Conservation (phyloP, 371 early-diverging fungal genomes). For the Mortierella sp. region DNA sequence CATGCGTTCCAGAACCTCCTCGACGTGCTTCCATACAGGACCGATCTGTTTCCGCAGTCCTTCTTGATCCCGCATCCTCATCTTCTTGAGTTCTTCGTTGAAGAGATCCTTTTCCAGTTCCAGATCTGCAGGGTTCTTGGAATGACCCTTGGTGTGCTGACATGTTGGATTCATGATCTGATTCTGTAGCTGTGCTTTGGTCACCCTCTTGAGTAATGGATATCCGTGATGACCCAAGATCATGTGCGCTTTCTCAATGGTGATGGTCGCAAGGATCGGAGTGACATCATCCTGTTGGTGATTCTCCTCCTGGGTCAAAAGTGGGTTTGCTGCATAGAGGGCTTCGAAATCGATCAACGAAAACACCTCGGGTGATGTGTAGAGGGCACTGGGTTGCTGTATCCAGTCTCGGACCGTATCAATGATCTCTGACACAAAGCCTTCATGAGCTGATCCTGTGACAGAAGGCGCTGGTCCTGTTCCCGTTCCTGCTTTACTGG, state of each 20-base stretch:
- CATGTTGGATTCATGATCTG: slow-evolving; percentile 79
- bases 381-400: slow-evolving; percentile 49
- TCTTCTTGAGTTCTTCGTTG: slow-evolving; percentile 65
- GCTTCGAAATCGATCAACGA: slow-evolving; percentile 54
- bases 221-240: slow-evolving; percentile 75
- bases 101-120: slow-evolving; percentile 75
- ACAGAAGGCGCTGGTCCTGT: slow-evolving; percentile 17
- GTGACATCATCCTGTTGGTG: slow-evolving; percentile 45
- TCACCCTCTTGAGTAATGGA: slow-evolving; percentile 74
- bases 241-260: slow-evolving; percentile 67
- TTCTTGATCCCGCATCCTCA: slow-evolving; percentile 56
- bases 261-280: slow-evolving; percentile 54
- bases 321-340: slow-evolving; percentile 61
- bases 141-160: slow-evolving; percentile 73
- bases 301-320: slow-evolving; percentile 38
- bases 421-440: slow-evolving; percentile 45
- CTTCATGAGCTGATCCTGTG: slow-evolving; percentile 24
- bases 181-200: slow-evolving; percentile 74
- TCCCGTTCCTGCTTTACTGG: slow-evolving; percentile 47
- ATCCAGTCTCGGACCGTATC: slow-evolving; percentile 55
- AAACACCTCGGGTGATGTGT: slow-evolving; percentile 52
- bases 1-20: slow-evolving; percentile 58
- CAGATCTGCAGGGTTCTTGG: slow-evolving; percentile 76
- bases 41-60: slow-evolving; percentile 54
- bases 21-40: slow-evolving; percentile 61